phyloP scores from a whole-genome alignment of 495 filamentous ascomycete genomes.

The Hypoxylon trugodes region DNA sequence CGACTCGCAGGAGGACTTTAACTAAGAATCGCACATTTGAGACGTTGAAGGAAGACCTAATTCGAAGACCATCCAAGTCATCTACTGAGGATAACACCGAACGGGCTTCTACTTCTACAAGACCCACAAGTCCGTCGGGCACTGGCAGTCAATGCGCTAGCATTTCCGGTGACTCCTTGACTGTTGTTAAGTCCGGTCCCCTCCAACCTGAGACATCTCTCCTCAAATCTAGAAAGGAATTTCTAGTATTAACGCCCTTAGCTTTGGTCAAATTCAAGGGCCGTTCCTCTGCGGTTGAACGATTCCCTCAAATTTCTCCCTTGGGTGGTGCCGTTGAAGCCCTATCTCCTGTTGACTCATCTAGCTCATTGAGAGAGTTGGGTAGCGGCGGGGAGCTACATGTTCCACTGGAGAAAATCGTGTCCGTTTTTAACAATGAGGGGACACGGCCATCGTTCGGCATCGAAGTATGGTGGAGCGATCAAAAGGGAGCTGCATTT shows the following conservation, averaged over 20 bases:
- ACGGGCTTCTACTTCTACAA: conserved; percentile 39
- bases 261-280: conserved; percentile 84
- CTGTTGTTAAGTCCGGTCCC: conserved; percentile 60
- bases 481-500: conserved; percentile 63
- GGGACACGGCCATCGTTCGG: conserved; percentile 80
- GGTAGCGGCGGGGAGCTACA: conserved; percentile 28
- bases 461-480: conserved; percentile 86
- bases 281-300: conserved; percentile 66
- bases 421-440: conserved; percentile 81
- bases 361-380: conserved; percentile 38
- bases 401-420: conserved; percentile 75
- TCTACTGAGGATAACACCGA: conserved; percentile 38
- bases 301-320: conserved; percentile 48
- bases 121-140: conserved; percentile 40
- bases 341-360: conserved; percentile 23
- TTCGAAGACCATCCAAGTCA: conserved; percentile 39
- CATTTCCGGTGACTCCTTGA: conserved; percentile 24
- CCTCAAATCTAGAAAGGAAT: conserved; percentile 87
- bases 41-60: conserved; percentile 30
- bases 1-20: conserved; percentile 26
- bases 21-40: conserved; percentile 35
- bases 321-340: conserved; percentile 9
- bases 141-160: conserved; percentile 37
- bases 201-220: conserved; percentile 82
- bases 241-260: conserved; percentile 86